These are phyloP conservation scores for Iris pallida DNA, from an alignment of 116 monocot species.

Conservation along the genomic window DNA sequence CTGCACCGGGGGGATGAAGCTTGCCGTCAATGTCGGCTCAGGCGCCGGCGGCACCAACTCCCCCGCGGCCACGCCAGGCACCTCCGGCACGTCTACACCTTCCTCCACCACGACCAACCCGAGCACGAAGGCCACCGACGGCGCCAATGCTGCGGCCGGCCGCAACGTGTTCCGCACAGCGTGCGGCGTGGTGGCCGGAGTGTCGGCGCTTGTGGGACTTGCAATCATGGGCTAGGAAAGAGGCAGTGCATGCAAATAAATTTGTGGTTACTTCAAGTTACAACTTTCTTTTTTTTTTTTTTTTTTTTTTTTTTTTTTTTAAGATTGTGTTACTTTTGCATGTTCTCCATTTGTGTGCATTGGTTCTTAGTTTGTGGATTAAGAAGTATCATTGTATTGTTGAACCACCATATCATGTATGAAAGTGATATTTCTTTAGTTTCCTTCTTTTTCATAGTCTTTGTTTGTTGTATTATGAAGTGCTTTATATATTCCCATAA, in stretches of 20 bases:
- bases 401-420: too few relatives aligned
- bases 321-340: too few relatives aligned
- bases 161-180: not conserved
- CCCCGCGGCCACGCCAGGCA: not conserved
- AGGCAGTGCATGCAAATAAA: conserved; percentile 40
- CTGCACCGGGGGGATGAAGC: conserved; percentile 43
- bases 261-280: not conserved
- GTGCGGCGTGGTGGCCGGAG: not conserved
- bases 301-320: too few relatives aligned
- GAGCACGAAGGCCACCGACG: not conserved
- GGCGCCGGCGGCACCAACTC: not conserved
- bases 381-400: too few relatives aligned
- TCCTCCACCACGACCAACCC: conserved; percentile 1
- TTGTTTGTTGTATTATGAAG: too few relatives aligned
- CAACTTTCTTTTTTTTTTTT: too few relatives aligned
- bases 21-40: conserved; percentile 20
- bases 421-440: too few relatives aligned
- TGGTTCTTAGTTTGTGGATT: too few relatives aligned
- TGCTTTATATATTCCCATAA: too few relatives aligned
- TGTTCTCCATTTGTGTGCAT: too few relatives aligned
- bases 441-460: too few relatives aligned
- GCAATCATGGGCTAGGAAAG: conserved; percentile 32
- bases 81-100: not conserved
- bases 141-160: not conserved
- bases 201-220: conserved; percentile 16